phyloP scores from a whole-genome alignment of 345 rosid species.

The Eucalyptus marginata region DNA sequence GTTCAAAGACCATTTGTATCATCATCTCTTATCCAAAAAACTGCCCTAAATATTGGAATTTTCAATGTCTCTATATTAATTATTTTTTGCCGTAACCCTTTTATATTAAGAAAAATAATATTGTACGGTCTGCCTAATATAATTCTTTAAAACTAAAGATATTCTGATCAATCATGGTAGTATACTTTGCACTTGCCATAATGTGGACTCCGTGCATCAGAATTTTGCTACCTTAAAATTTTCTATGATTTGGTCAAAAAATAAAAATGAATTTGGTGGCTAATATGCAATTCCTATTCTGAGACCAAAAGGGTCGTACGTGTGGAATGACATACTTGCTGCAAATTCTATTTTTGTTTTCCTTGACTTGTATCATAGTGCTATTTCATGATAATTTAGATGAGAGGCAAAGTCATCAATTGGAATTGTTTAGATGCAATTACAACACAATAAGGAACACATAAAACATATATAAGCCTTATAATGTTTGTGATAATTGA shows the following conservation, averaged over 20 bases:
- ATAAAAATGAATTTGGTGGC: no score
- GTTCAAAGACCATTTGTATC: fast-evolving
- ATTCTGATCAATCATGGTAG: fast-evolving
- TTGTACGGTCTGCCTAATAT: fast-evolving
- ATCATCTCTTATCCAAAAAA: neutral
- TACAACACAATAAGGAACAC: neutral
- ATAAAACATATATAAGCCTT: neutral
- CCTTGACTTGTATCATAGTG: no score
- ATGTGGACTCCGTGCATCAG: fast-evolving
- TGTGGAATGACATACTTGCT: no score
- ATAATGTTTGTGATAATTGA: neutral
- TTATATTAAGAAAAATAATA: neutral
- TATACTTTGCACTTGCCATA: no score
- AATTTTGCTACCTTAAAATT: fast-evolving
- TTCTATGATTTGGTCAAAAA: no score
- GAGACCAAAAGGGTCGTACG: fast-evolving
- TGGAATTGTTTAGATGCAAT: neutral
- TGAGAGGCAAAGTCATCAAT: neutral
- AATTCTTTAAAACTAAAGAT: no score
- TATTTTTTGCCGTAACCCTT: neutral
- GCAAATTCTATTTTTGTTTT: no score
- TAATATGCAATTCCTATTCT: no score
- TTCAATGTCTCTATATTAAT: neutral
- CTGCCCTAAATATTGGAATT: neutral
- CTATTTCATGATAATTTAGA: neutral